Base-by-base conservation (phyloP, 306 rosid genomes). In the Morella rubra region DNA sequence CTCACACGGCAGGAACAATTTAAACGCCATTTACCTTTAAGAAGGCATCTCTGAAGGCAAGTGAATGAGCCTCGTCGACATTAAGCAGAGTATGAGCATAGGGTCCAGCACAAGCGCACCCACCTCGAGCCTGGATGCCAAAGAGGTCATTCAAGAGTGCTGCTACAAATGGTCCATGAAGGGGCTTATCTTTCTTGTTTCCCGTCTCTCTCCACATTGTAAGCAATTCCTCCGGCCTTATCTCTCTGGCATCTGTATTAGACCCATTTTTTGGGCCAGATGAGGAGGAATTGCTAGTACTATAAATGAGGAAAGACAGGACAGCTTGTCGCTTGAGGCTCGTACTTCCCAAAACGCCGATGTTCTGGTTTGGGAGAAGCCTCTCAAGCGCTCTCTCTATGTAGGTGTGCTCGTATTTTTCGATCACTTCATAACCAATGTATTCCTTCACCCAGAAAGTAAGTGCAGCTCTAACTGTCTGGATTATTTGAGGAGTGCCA, bases 51-150 rank as follows among this genome's bases (percentile, higher is more conserved):
- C 95, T 86, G 75, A 89, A 83, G 50, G 82, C 87, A 46, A 69
- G 91, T 1, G 96, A 91, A 50, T 73, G 71, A 37, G 71, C 11
- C 53, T 87, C 73, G 74, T 84, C 85, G 80, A 94, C 77, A 27
- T 79, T 54, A 70, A 94, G 98, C 82, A 94, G 81, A 8, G 27
- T 11, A 49, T 94, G 98, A 44, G 91, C 98, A 53, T 91, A 91
- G 8, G 96, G 98, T 42, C 93, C 98, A n/a, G 98, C 97, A 75
- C 97, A 94, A 42, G 88, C 91, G 69, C 98, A 91, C 9, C 97
- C 96, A 2, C 98, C 98, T 32, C 96, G 76, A 77, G 97, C 90
- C 79, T 91, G 97, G 58, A 94, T 89, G 37, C 98, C 98, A 41
- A 94, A 94, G 27, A 90, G 77, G 74, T 91, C 97, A 82, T 87